Base-by-base conservation (phyloP, 495 filamentous ascomycete genomes). In the Wilcoxina mikolae region DNA sequence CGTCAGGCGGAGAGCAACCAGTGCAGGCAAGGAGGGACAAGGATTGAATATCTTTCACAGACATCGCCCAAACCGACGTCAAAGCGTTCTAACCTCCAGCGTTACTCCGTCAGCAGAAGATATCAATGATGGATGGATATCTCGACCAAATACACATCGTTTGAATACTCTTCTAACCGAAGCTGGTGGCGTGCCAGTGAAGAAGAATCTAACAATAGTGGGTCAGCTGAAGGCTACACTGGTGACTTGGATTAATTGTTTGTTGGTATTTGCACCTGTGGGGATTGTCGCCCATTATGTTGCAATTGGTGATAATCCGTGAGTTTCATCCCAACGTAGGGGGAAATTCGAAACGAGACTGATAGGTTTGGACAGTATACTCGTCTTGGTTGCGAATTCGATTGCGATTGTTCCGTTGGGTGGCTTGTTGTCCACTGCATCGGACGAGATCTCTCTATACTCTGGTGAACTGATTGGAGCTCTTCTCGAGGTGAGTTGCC, bases 381-480 rank as follows among this genome's bases (percentile, higher is more conserved):
- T 64, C 12, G 75, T 88, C n/a, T 94, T 94, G 61, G 77, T 84
- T 24, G 74, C 90, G 60, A 94, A 94, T 69, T 94, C 91, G 62
- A 77, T 91, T 57, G 87, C 87, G 33, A 94, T 94, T 56, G 75
- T 94, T 46, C 89, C 89, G 20, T 73, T 95, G 28, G 89, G 89
- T n/a, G 82, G 86, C 0, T 69, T 95, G 68, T 70, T 95, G 58
- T 87, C 86, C 63, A 93, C 90, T 68, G 87, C 86, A 29, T 95
- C 89, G 2, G 89, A 94, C 70, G 87, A 95, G 68, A 73, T 95
- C 60, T 78, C 84, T 5, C 78, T 82, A 12, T 82, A 84, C 43
- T 78, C 88, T 17, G 86, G 89, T 41, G 88, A 95, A 59, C 87
- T 84, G 3, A 68, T 94, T 26, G 88, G 88, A 53, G 88, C 89